These are phyloP conservation scores for Podospora comata DNA, from an alignment of 495 filamentous ascomycete species.

Conservation along the genomic window DNA sequence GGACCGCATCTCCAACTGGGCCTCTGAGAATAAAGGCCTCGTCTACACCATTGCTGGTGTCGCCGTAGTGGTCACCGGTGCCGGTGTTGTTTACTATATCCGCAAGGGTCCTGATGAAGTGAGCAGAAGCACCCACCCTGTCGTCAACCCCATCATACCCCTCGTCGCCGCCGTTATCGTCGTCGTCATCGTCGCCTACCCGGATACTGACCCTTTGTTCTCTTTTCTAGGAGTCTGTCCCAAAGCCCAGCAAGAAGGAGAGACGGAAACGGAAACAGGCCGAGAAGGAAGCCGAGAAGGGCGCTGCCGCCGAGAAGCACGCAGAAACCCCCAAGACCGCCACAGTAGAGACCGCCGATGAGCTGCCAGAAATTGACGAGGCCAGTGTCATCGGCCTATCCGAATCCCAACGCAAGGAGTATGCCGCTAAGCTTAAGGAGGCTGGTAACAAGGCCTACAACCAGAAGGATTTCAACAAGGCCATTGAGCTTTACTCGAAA, in stretches of 20 bases:
- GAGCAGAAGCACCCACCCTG: neutral
- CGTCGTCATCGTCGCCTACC: conserved; percentile 1
- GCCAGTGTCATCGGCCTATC: conserved; percentile 64
- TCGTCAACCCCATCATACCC: neutral
- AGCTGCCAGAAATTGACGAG: conserved; percentile 84
- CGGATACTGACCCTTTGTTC: conserved; percentile 2
- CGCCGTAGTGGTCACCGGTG: conserved; percentile 83
- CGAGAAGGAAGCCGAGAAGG: conserved; percentile 29
- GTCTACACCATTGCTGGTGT: conserved; percentile 96
- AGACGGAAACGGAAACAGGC: conserved; percentile 69
- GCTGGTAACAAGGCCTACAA: conserved; percentile 97
- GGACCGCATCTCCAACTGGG: conserved; percentile 88
- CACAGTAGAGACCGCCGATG: conserved; percentile 65
- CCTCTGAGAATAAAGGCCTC: conserved; percentile 87
- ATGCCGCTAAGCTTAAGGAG: conserved; percentile 85
- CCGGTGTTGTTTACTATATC: conserved; percentile 89
- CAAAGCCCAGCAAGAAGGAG: conserved; percentile 53
- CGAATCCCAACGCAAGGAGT: conserved; percentile 74
- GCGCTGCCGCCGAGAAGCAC: conserved; percentile 45
- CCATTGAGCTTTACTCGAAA: conserved; percentile 91
- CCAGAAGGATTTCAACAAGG: conserved; percentile 81
- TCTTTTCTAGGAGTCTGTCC: conserved; percentile 17
- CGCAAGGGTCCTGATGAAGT: conserved; percentile 43
- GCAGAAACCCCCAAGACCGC: conserved; percentile 46
- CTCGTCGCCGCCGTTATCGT: neutral